Evolutionary conservation across 257 asterid species (phyloP), one percentile per base, ranked within the genome.

Genomic region (Solanum ahanhuiri): DNA sequence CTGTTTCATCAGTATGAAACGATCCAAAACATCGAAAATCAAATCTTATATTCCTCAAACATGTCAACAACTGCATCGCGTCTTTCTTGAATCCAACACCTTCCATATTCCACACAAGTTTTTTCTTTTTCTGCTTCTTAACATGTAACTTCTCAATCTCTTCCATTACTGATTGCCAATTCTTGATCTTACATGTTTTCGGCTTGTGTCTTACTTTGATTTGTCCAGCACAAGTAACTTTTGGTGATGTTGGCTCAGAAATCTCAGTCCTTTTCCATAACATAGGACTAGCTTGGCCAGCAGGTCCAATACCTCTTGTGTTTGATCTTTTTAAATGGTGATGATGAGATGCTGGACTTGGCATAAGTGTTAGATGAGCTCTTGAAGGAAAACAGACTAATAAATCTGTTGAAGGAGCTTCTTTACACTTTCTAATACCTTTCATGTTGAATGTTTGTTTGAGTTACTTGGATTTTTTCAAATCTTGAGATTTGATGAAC

Each of bases 121-220:
- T 85, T 81, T 89, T 93, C 88, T 91, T 92, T 85, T 90, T 86
- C 23, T 91, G 69, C 37, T 86, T 93, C 73, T 87, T 87, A 15
- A 89, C 91, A 87, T 96, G 98, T 45, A 95, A 71, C 91, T 92
- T 88, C 86, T 96, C 99, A 58, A 96, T 93, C 89, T 96, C 98
- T 17, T 95, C 98, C 98, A 96, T 96, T 7, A 96, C 98, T 1
- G 98, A 94, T 63, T 94, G 95, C 99, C 99, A 96, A 72, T 93
- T 93, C 93, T 92, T 92, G 93, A 92, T 93, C 92, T 92, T 92
- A 93, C 98, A 93, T 0, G 95, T 76, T n/a, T 81, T 79, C 0
- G 39, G 66, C 3, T 79, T 93, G 2, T 93, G 85, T 86, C 91
- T 83, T 2, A 94, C 95, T 73, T 95, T 96, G 89, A 96, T 93